These are phyloP conservation scores for Talaromyces trachyspermus DNA, from an alignment of 495 filamentous ascomycete genomes.

Conservation along the genomic window DNA sequence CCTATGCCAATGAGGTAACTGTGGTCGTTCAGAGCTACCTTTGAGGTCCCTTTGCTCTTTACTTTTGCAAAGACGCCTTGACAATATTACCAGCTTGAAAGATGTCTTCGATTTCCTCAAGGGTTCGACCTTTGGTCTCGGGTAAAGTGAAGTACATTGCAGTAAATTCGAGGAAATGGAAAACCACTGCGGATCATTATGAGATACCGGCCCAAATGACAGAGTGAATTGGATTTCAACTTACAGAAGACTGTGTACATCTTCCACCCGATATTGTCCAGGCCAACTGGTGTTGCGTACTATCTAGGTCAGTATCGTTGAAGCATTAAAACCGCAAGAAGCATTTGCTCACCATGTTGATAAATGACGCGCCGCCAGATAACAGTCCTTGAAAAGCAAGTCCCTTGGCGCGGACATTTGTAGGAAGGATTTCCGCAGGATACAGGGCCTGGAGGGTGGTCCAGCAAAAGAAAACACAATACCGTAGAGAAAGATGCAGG, in stretches of 20 bases:
- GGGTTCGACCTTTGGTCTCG: conserved; percentile 58
- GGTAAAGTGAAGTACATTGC: conserved; percentile 60
- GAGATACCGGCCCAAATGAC: too few relatives aligned
- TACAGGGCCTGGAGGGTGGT: conserved; percentile 66
- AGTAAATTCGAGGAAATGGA: conserved; percentile 44
- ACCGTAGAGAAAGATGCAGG: conserved; percentile 62
- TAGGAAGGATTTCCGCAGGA: conserved; percentile 56
- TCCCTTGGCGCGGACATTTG: conserved; percentile 59
- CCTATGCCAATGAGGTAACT: too few relatives aligned
- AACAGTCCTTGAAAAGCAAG: conserved; percentile 33
- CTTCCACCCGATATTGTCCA: conserved; percentile 46
- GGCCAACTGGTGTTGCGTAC: conserved; percentile 52
- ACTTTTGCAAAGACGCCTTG: conserved; percentile 42
- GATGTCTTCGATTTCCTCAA: conserved; percentile 62
- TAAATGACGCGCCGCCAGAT: conserved; percentile 27
- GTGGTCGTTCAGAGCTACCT: too few relatives aligned
- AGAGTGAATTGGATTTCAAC: too few relatives aligned
- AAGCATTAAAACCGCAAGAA: too few relatives aligned
- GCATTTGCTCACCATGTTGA: too few relatives aligned
- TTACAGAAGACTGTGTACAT: conserved; percentile 56
- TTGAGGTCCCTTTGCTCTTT: too few relatives aligned
- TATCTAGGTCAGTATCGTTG: too few relatives aligned
- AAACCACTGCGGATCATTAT: too few relatives aligned
- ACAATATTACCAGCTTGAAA: conserved; percentile 51
- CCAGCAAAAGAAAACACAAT: conserved; percentile 55